A percentile compares a stretch with the other conserved stretches of the same genome.
phyloP scores from a whole-genome alignment of 352 stramenopile species.

The Hyaloperonospora arabidopsidis region DNA sequence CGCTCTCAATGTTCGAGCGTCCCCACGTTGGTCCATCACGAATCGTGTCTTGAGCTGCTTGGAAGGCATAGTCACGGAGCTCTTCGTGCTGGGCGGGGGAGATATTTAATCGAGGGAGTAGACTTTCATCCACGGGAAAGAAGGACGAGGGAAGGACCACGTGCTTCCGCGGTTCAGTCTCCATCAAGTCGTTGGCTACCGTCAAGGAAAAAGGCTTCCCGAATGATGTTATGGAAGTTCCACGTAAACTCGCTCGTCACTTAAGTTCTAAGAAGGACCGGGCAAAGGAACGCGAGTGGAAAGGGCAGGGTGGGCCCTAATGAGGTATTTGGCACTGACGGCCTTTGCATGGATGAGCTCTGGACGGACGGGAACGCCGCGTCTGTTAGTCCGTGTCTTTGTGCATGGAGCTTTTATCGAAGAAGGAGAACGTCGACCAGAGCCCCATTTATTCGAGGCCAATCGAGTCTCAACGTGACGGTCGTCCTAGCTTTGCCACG shows the following conservation, averaged over 20 bases:
- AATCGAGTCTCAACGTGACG: conserved; percentile 22
- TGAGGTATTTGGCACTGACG: too few species aligned
- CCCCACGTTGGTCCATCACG: conserved; percentile 59
- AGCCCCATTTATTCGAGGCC: too few species aligned
- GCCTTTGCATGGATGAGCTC: conserved; percentile 21
- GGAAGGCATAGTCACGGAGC: conserved; percentile 49
- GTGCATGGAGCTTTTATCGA: too few species aligned
- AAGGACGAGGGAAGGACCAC: conserved; percentile 34
- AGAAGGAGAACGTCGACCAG: too few species aligned
- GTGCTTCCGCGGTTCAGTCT: conserved; percentile 28
- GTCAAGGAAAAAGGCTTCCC: background rate
- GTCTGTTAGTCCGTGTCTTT: conserved; percentile 19
- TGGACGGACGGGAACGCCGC: conserved; percentile 10
- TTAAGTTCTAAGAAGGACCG: too few species aligned
- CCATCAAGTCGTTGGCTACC: background rate
- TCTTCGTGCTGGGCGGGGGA: conserved; percentile 52
- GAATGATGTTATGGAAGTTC: background rate
- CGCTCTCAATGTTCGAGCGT: conserved; percentile 43
- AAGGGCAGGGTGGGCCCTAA: too few species aligned
- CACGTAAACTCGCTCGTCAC: conserved; percentile 9
- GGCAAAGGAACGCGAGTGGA: too few species aligned
- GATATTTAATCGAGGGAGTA: conserved; percentile 44
- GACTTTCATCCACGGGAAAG: conserved; percentile 48
- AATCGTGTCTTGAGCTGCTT: conserved; percentile 39
- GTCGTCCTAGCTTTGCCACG: conserved; percentile 22